phyloP scores from a whole-genome alignment of 2,329 filamentous ascomycete genomes.

The Aspergillus fumigatus region DNA sequence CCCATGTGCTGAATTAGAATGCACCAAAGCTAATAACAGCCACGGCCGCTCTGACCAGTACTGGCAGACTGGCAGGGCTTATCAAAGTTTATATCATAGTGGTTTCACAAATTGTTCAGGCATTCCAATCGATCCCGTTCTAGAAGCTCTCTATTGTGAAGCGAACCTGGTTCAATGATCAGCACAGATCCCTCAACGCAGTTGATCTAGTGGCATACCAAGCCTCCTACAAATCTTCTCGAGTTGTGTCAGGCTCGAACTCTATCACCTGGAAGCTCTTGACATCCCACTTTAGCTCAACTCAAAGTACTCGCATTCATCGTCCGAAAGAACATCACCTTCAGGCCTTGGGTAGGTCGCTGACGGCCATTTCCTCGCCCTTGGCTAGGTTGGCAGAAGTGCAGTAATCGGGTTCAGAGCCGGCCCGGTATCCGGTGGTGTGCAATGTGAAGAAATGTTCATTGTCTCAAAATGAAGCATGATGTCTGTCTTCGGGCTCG shows the following conservation, averaged over 20 bases:
- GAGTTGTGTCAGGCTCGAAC: neutral
- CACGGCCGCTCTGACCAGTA: neutral
- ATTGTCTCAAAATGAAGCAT: no score
- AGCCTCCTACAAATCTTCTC: neutral
- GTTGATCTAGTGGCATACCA: neutral
- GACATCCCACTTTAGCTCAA: neutral
- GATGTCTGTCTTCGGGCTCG: no score
- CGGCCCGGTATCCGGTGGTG: constrained; percentile 3
- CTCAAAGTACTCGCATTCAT: constrained; percentile 1
- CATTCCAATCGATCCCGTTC: neutral
- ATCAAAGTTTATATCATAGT: neutral
- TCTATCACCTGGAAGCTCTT: constrained; percentile 3
- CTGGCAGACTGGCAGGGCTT: neutral
- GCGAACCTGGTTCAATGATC: neutral
- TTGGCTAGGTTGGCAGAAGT: neutral
- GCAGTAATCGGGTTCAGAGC: constrained; percentile 1
- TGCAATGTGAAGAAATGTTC: no score
- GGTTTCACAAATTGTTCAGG: neutral
- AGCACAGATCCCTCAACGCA: neutral
- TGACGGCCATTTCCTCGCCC: neutral
- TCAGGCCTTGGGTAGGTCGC: neutral
- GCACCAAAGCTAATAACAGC: no score
- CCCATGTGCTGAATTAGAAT: no score
- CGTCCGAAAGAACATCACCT: constrained; percentile 4
- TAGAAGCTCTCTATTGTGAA: neutral